Evolutionary conservation across 2,329 filamentous ascomycete species (phyloP).

Genomic region (Fusarium sp.): DNA sequence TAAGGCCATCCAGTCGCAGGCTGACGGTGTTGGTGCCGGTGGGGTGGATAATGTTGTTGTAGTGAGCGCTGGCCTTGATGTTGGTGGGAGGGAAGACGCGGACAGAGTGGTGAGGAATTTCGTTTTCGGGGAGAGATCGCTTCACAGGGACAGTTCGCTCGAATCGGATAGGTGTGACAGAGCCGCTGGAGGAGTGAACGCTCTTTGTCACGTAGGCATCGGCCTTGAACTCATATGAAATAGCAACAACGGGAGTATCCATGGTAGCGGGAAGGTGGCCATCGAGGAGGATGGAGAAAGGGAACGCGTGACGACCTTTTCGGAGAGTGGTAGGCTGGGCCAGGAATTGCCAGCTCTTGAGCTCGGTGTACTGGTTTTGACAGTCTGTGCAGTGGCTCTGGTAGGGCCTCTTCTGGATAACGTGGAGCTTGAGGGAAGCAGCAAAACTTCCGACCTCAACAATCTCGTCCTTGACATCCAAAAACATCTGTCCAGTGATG

Average conservation of each 20-base stretch:
- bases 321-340: slow-evolving; percentile 63
- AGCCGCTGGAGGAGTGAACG: slow-evolving; percentile 51
- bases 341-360: slow-evolving; percentile 84
- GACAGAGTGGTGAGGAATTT: slow-evolving; percentile 86
- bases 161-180: slow-evolving; percentile 68
- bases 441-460: slow-evolving; percentile 78
- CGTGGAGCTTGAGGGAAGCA: slow-evolving; percentile 76
- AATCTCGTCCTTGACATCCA: slow-evolving; percentile 74
- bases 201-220: slow-evolving; percentile 70
- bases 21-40: slow-evolving; percentile 83
- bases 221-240: slow-evolving; percentile 83
- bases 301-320: slow-evolving; percentile 77
- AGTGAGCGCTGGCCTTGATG: slow-evolving; percentile 85
- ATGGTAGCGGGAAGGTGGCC: slow-evolving; percentile 88
- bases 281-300: slow-evolving; percentile 87
- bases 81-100: slow-evolving; percentile 97
- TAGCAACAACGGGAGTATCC: slow-evolving; percentile 75
- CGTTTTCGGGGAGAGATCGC: slow-evolving; percentile 79
- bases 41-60: slow-evolving; percentile 86
- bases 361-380: slow-evolving; percentile 73
- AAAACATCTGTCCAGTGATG: slow-evolving; percentile 82
- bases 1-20: slow-evolving; percentile 87
- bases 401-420: slow-evolving; percentile 84
- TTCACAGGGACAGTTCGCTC: slow-evolving; percentile 77
- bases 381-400: slow-evolving; percentile 83